Base-by-base conservation (phyloP, 78 protist species). In the Dictyostelium citrinum region DNA sequence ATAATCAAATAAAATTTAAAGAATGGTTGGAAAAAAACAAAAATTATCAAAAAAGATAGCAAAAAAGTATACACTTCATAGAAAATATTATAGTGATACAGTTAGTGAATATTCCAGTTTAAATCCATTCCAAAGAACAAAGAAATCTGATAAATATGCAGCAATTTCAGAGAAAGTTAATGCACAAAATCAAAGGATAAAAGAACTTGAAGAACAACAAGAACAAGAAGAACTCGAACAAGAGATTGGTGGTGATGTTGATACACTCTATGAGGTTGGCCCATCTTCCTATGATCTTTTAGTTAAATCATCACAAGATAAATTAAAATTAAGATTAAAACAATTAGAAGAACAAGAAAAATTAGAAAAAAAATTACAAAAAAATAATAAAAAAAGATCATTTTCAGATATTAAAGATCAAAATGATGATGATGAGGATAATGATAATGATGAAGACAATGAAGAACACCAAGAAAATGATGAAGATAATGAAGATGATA, bases 31-130 rank as follows among this genome's bases (percentile, higher is more conserved):
- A n/a, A 61, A 61, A 22, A 86, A 68, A 86, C 84, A 70, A 78
- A 86, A 86, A 67, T 20, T 60, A 33, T 86, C 93, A 29, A 86
- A 86, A 46, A 86, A 86, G 84, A 22, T 78, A 61, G 75, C 82
- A 14, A 86, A 86, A 51, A 86, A 86, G 55, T 78, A 45, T 43
- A 60, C 93, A 45, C 43, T 67, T 24, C 93, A 86, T 45, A 76
- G 84, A 33, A 43, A 45, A n/a, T 86, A 86, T 72, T 86, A 86
- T 33, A 60, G 78, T 67, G 93, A 86, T 77, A 78, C 81, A 37
- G 16, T n/a, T 29, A 61, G 43, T 5, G 82, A 77, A 6, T 76
- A 17, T 24, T 61, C 67, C 12, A 71, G 24, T 9, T 45, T 86
- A 22, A 78, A 78, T 64, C 83, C 84, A 60, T 58, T 67, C 7